Evolutionary conservation across 108 stramenopile species (phyloP), one percentile per base, ranked within the genome.

Genomic region (Discostella stelligeroides): DNA sequence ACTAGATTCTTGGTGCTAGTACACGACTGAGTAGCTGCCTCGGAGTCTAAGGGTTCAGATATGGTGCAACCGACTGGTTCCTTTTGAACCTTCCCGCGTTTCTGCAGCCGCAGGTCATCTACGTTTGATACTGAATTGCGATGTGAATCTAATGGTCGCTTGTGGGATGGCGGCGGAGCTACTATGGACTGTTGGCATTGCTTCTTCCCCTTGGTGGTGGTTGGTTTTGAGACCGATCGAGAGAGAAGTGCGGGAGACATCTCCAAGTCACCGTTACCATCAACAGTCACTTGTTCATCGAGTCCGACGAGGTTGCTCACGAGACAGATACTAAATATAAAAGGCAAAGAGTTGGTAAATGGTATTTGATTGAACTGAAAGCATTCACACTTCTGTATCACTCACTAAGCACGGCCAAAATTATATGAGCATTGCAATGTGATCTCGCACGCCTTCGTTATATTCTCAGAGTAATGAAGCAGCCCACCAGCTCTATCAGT

Each of bases 261-360:
- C 29, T 73, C 48, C 17, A 73, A 66, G 6, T 55, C 46, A 24
- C 67, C 80, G 27, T 78, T 73, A 23, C 80, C 80, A 48, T 81
- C 80, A 10, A 81, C 54, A 37, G 48, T 50, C 7, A 65, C 39
- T 71, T 66, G 61, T 39, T 70, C 67, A 45, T 92, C 91, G 1
- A 92, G 61, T 17, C 95, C 95, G 27, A 92, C 84, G 4, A 88
- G 59, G 53, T 84, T 85, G 24, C 84, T 77, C 11, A 92, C 29
- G 10, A 91, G 76, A 50, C 82, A 83, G 43, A 95, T 66, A 27
- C n/a, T 66, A 42, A 17, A 59, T 24, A 70, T 43, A 42, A 28
- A 69, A 39, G 24, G 39, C 20, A 21, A 1, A 47, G 29, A 27
- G 37, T 42, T 2, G 18, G 23, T 49, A 13, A 5, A 49, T 49